Percentiles rank a stretch among this genome's conserved stretches.
phyloP scores from a whole-genome alignment of 192 early-diverging fungal genomes.

The Entophlyctis luteolus region DNA sequence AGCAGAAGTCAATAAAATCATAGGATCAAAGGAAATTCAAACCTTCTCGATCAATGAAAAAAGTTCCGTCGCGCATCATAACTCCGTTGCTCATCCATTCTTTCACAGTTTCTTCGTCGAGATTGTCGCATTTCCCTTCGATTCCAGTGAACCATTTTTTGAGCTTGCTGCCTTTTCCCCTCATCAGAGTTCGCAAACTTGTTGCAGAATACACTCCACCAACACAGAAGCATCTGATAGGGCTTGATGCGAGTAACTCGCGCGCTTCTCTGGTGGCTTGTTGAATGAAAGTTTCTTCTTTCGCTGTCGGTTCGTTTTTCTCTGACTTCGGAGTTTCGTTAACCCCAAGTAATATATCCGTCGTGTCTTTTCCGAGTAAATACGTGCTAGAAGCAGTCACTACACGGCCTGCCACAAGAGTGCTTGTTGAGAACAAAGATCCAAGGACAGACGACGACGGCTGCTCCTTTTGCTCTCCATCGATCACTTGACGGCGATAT shows the following conservation, averaged over 20 bases:
- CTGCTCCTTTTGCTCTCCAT: background rate
- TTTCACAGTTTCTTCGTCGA: conserved; percentile 21
- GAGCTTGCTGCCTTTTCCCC: conserved; percentile 17
- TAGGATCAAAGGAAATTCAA: background rate
- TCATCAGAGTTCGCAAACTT: conserved; percentile 33
- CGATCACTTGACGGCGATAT: background rate
- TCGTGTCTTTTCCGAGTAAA: conserved; percentile 33
- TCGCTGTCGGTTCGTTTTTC: background rate
- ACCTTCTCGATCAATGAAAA: conserved; percentile 46
- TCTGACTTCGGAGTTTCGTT: background rate
- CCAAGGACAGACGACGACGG: background rate
- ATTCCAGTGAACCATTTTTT: conserved; percentile 20
- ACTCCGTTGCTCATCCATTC: conserved; percentile 24
- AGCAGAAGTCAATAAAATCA: conserved; percentile 2
- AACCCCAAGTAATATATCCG: conserved; percentile 21
- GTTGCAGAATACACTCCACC: conserved; percentile 36
- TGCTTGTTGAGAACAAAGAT: conserved; percentile 3
- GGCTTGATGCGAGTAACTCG: background rate
- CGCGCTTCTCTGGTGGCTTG: conserved; percentile 8
- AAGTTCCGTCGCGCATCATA: conserved; percentile 32
- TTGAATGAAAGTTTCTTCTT: conserved; percentile 17
- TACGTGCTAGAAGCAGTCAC: conserved; percentile 26
- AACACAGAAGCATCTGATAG: conserved; percentile 31
- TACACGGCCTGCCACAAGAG: conserved; percentile 17
- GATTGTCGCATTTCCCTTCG: conserved; percentile 1